Conservation (phyloP, 2,329 filamentous ascomycete species). For the Diaporthe sp. region DNA sequence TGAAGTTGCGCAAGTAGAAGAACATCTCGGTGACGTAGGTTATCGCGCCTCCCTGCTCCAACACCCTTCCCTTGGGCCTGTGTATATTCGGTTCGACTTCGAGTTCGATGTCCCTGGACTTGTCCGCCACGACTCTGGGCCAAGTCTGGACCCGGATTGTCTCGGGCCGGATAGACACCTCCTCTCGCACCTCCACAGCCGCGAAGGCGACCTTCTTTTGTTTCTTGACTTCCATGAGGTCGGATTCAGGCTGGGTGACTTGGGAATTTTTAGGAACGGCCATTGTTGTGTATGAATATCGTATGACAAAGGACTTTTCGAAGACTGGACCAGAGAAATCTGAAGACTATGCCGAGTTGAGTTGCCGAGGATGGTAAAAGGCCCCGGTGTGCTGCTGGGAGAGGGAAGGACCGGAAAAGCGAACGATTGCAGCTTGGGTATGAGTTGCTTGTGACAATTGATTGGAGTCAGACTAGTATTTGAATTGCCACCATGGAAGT, state of each 20-base stretch:
- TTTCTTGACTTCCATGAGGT: background rate
- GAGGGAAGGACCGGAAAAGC: background rate
- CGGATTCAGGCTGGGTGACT: fast-evolving
- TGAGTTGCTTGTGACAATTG: background rate
- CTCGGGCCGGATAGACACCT: background rate
- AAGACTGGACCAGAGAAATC: background rate
- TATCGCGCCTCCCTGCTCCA: background rate
- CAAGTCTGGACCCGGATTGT: conserved; percentile 19
- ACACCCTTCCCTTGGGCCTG: background rate
- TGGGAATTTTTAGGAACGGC: background rate
- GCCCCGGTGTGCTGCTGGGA: background rate
- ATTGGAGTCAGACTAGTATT: background rate
- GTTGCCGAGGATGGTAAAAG: background rate
- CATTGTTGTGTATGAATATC: background rate
- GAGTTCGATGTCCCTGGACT: conserved; percentile 9
- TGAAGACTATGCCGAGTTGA: background rate
- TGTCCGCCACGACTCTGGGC: background rate
- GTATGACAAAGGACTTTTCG: background rate
- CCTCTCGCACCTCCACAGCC: background rate
- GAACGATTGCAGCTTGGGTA: background rate
- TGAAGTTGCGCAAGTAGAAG: conserved; percentile 26
- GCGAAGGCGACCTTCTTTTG: background rate
- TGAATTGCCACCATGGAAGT: background rate
- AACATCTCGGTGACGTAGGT: conserved; percentile 14
- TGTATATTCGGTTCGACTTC: background rate